These are phyloP conservation scores for Citrus mangshanensis DNA, from an alignment of 345 rosid species.

Conservation along the genomic window DNA sequence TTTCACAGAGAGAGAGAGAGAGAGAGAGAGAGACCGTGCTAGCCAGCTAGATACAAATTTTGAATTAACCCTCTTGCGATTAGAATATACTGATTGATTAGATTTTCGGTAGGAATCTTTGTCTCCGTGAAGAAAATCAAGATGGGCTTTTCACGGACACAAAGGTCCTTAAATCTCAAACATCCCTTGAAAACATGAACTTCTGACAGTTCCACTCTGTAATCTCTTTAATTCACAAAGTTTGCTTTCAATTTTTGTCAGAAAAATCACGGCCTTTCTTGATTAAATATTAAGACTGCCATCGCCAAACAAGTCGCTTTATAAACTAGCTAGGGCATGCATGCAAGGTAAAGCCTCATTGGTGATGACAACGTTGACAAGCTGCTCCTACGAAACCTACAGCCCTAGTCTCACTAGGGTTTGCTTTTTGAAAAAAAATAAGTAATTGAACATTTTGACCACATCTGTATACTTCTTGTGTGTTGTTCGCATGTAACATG, in stretches of 20 bases:
- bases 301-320: neutral
- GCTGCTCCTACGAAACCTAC: neutral
- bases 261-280: neutral
- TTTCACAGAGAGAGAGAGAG: neutral
- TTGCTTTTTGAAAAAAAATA: neutral
- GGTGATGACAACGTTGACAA: neutral
- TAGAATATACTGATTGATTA: too few relatives aligned
- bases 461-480: neutral
- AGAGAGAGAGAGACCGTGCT: neutral
- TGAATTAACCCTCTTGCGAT: too few relatives aligned
- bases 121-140: constrained; percentile 2
- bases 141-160: neutral
- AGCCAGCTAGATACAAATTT: neutral
- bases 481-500: constrained; percentile 9
- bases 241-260: neutral
- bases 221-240: neutral
- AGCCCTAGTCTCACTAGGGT: constrained; percentile 1
- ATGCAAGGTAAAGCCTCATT: neutral
- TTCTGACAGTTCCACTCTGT: constrained; percentile 11
- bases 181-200: neutral
- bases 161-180: neutral
- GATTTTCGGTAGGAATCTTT: neutral
- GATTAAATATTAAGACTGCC: neutral
- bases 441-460: neutral
- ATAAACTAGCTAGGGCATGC: constrained; percentile 5